Percentiles rank a stretch among this genome's conserved stretches.
Evolutionary conservation across 106 monocot genomes (phyloP).

Genomic region (Platanthera zijinensis): DNA sequence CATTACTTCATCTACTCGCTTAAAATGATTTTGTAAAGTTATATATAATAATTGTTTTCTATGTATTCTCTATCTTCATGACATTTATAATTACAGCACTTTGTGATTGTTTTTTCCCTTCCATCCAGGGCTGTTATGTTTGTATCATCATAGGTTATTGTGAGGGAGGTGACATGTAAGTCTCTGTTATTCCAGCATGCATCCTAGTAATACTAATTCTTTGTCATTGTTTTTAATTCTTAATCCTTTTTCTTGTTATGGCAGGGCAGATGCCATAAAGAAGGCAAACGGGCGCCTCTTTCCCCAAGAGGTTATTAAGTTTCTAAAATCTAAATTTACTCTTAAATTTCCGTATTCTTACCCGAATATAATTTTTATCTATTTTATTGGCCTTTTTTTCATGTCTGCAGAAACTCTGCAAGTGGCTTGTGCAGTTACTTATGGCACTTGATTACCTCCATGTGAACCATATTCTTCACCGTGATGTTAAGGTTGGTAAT

Average conservation of each 20-base stretch:
- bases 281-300: slow-evolving; percentile 81
- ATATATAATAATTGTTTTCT: no score
- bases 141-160: slow-evolving; percentile 97
- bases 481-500: slow-evolving; percentile 91
- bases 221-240: background rate
- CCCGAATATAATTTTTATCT: background rate
- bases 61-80: background rate
- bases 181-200: slow-evolving; percentile 2
- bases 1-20: background rate
- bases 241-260: background rate
- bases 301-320: slow-evolving; percentile 65
- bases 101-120: slow-evolving; percentile 11
- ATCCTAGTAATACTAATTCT: background rate
- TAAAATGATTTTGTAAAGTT: background rate
- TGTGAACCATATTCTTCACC: slow-evolving; percentile 93
- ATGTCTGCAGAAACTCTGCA: slow-evolving; percentile 76
- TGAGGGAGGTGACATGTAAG: slow-evolving; percentile 97
- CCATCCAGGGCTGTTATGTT: slow-evolving; percentile 86
- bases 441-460: slow-evolving; percentile 99
- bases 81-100: background rate
- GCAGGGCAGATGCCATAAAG: slow-evolving; percentile 88
- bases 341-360: background rate
- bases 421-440: slow-evolving; percentile 96
- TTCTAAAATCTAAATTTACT: background rate
- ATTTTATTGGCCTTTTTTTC: background rate